Base-by-base conservation (phyloP, 345 rosid genomes). In the Salix brachista region DNA sequence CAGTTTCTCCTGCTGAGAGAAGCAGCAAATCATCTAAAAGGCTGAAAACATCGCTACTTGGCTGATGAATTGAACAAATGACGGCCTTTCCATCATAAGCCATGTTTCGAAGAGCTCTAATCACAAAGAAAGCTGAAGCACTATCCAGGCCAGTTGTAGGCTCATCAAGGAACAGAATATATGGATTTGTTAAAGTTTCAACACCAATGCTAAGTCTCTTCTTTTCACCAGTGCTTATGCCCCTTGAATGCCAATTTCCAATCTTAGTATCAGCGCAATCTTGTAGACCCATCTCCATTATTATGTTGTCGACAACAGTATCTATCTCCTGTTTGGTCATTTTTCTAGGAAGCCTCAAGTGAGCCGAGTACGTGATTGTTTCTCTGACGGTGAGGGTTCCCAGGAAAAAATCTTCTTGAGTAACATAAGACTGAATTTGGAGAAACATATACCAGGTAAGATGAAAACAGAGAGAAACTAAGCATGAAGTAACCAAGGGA, bases 21-120 rank as follows among this genome's bases (percentile, higher is more conserved):
- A 89, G 85, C 25, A 84, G 67, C 42, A 89, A 65, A 77, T 70
- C 84, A 70, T 85, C 82, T 50, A 87, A 85, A 21, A 87, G 75
- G 12, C 78, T 62, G 26, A 85, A 89, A 17, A 89, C 78, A 12
- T 89, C 85, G 26, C 83, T 80, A 67, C 89, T 89, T 0, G 89
- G 87, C 75, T 88, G 89, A 52, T 89, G 91, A 70, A 89, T 65
- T 1, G 88, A 81, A n/a, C 81, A 86, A 16, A 89, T 64, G 8
- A 87, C 86, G 4, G 77, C 83, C 74, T 80, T 84, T 3, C 81
- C 84, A 25, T 78, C 79, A 26, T 5, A 68, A 34, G 84, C 84
- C 61, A 80, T 73, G 8, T 17, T 66, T 10, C 52, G 74, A 1
- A 80, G 80, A n/a, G 74, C 60, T 26, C 61, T 68, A 50, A 82